A percentile compares a stretch with the other conserved stretches of the same genome.
Conservation (phyloP, 208 protist species). For the Wallacemonas rigidus region DNA sequence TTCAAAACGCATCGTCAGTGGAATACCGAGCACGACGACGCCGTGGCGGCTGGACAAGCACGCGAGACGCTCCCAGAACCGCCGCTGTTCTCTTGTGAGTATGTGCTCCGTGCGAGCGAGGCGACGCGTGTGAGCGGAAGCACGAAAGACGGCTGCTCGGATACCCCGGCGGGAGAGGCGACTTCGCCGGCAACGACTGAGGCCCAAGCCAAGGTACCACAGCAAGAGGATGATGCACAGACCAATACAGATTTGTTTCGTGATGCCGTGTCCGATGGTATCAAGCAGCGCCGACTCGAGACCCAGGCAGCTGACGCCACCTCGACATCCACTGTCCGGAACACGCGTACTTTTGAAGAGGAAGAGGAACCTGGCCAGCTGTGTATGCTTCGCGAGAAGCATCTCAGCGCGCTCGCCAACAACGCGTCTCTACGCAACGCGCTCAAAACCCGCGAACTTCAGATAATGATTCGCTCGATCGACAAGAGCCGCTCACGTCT, state of each 20-base stretch:
- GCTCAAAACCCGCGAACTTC: conserved; percentile 56
- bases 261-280: conserved; percentile 6
- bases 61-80: not conserved
- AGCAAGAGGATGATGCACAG: not conserved
- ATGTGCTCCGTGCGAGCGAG: not conserved
- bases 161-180: too few species aligned
- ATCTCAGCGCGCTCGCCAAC: conserved; percentile 61
- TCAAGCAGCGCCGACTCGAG: conserved; percentile 12
- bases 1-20: conserved; percentile 52
- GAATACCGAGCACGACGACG: conserved; percentile 20
- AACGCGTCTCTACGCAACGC: conserved; percentile 42
- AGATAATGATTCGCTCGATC: conserved; percentile 65
- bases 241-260: conserved; percentile 16
- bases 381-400: conserved; percentile 57
- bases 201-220: not conserved
- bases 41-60: not conserved
- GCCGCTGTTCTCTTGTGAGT: not conserved
- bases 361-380: conserved; percentile 34
- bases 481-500: conserved; percentile 66
- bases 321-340: not conserved
- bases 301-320: not conserved
- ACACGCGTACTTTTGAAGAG: not conserved
- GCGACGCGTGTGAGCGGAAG: not conserved
- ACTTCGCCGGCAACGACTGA: not conserved
- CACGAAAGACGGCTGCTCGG: not conserved